Evolutionary conservation across 768 basidiomycete species (phyloP).

Genomic region (Termitomyces sp.): DNA sequence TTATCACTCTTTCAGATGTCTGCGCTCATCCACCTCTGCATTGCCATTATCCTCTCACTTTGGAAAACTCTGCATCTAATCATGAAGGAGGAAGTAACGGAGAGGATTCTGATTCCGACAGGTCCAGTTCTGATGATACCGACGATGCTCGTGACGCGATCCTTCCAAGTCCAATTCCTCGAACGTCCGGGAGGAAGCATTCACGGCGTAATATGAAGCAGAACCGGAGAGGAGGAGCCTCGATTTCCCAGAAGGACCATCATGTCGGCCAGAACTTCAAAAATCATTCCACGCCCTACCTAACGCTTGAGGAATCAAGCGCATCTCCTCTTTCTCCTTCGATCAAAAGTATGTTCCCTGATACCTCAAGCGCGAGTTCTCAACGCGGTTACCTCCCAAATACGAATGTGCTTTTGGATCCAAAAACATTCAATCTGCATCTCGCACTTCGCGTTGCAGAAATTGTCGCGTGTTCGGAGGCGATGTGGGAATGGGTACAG

Average conservation of each 20-base stretch:
- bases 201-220: conserved; percentile 16
- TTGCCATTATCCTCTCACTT: conserved; percentile 47
- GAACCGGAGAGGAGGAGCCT: conserved; percentile 14
- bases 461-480: conserved; percentile 65
- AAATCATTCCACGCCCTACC: conserved; percentile 37
- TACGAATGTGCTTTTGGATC: conserved; percentile 47
- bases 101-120: conserved; percentile 11
- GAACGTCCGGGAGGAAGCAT: conserved; percentile 15
- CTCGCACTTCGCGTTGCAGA: conserved; percentile 57
- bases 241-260: conserved; percentile 22
- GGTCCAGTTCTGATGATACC: conserved; percentile 27
- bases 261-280: conserved; percentile 31
- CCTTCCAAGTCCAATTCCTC: conserved; percentile 22
- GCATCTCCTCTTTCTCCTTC: conserved; percentile 39
- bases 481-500: conserved; percentile 77
- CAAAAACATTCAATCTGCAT: conserved; percentile 57
- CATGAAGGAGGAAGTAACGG: neutral
- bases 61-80: conserved; percentile 9
- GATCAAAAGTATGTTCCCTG: conserved; percentile 22
- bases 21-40: conserved; percentile 62
- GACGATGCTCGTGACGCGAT: conserved; percentile 30
- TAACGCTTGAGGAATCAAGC: conserved; percentile 41
- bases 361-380: conserved; percentile 3
- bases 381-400: conserved; percentile 43
- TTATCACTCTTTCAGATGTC: conserved; percentile 38